Percentiles rank a stretch among this genome's conserved stretches.
These are phyloP conservation scores for Lasiodiplodia citricola DNA, from an alignment of 2,329 filamentous ascomycete genomes.

Conservation along the genomic window DNA sequence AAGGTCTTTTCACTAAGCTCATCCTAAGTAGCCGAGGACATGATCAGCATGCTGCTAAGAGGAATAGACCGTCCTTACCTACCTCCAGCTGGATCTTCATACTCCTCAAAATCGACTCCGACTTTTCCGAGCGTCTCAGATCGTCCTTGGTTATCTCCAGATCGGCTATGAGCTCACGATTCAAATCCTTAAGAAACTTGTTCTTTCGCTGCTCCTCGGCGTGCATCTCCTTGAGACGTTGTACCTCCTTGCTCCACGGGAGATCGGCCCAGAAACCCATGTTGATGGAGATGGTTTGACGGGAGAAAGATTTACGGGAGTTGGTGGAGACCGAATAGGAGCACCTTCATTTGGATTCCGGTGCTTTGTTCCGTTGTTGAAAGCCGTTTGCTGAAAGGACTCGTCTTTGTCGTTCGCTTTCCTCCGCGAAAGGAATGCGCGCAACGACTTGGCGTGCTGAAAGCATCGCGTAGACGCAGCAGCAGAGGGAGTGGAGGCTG, in stretches of 20 bases:
- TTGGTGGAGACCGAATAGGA: too few species aligned
- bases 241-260: not conserved
- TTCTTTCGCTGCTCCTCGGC: not conserved
- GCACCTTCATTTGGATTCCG: not conserved
- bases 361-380: not conserved
- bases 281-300: not conserved
- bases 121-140: not conserved
- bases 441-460: not conserved
- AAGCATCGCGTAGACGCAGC: not conserved
- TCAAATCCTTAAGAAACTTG: not conserved
- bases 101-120: not conserved
- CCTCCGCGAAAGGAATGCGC: not conserved
- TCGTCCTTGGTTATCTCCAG: not conserved
- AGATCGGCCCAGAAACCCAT: slow-evolving; percentile 7
- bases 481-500: not conserved
- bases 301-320: not conserved
- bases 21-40: not conserved
- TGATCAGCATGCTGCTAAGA: not conserved
- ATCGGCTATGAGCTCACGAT: not conserved
- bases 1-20: not conserved
- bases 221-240: not conserved
- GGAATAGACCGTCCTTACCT: too few species aligned
- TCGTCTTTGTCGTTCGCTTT: not conserved
- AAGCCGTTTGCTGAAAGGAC: not conserved
- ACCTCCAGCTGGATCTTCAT: not conserved